phyloP scores from a whole-genome alignment of 2,329 filamentous ascomycete species.

The Aspergillus sp. region DNA sequence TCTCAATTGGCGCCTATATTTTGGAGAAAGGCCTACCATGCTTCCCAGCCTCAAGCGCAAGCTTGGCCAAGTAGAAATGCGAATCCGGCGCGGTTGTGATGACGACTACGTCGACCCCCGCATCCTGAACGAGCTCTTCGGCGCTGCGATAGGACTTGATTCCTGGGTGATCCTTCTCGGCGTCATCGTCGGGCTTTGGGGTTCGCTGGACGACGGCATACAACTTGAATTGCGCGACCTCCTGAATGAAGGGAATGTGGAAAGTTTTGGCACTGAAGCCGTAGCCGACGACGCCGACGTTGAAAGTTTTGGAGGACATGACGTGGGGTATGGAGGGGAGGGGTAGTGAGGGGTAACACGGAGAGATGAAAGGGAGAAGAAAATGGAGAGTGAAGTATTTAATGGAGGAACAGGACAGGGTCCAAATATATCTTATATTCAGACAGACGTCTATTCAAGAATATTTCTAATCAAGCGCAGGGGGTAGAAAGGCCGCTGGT shows the following conservation, averaged over 20 bases:
- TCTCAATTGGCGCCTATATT: not conserved
- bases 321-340: not conserved
- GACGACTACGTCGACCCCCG: slow-evolving; percentile 69
- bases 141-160: slow-evolving; percentile 67
- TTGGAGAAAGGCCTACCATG: slow-evolving; percentile 51
- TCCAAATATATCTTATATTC: not conserved
- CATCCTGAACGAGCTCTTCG: slow-evolving; percentile 68
- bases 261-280: slow-evolving; percentile 75
- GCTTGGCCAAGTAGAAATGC: slow-evolving; percentile 68
- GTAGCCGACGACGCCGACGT: slow-evolving; percentile 64
- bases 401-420: not conserved
- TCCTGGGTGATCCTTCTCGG: slow-evolving; percentile 68
- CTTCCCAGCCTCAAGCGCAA: slow-evolving; percentile 71
- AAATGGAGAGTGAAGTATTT: not conserved
- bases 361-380: not conserved
- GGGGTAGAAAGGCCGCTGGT: slow-evolving; percentile 19
- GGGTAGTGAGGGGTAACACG: slow-evolving; percentile 21
- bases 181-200: slow-evolving; percentile 67
- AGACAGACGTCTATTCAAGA: not conserved
- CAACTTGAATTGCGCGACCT: slow-evolving; percentile 67
- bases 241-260: slow-evolving; percentile 77
- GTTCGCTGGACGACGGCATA: slow-evolving; percentile 77
- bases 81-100: slow-evolving; percentile 73
- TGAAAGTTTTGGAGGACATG: slow-evolving; percentile 54
- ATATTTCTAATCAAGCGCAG: slow-evolving; percentile 3